These are phyloP conservation scores for Cokeromyces recurvatus DNA, from an alignment of 371 early-diverging fungal genomes.

Conservation along the genomic window DNA sequence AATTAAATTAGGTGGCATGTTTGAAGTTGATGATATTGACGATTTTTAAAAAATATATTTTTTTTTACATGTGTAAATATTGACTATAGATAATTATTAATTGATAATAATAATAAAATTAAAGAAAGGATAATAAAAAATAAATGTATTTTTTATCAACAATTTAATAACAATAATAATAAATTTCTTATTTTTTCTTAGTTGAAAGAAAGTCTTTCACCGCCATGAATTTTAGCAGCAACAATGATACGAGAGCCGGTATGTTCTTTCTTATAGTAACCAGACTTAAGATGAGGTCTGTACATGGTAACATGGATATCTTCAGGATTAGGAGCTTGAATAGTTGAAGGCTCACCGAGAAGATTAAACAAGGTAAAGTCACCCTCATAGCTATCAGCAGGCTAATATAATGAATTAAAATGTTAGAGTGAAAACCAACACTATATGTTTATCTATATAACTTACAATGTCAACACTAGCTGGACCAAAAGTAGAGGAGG, in stretches of 20 bases:
- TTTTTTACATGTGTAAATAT: too few species aligned
- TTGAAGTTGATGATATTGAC: slow-evolving; percentile 43
- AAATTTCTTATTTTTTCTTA: not conserved
- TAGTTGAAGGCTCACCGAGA: slow-evolving; percentile 15
- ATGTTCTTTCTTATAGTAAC: slow-evolving; percentile 25
- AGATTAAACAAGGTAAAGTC: slow-evolving; percentile 15
- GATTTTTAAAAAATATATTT: not conserved
- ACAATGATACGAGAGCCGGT: slow-evolving; percentile 13
- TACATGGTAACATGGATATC: slow-evolving; percentile 28
- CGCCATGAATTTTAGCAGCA: slow-evolving; percentile 15
- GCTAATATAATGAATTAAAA: slow-evolving; percentile 6
- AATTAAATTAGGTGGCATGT: slow-evolving; percentile 66
- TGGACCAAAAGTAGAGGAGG: slow-evolving; percentile 16
- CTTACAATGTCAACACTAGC: slow-evolving; percentile 24
- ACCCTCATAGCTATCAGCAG: slow-evolving; percentile 25
- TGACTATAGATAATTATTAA: too few species aligned
- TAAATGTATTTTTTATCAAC: not conserved
- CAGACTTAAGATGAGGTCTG: slow-evolving; percentile 16
- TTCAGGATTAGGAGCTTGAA: slow-evolving; percentile 26
- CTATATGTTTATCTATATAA: too few species aligned
- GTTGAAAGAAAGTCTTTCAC: slow-evolving; percentile 11
- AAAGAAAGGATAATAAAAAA: slow-evolving; percentile 5
- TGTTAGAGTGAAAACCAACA: not conserved
- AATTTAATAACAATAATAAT: too few species aligned
- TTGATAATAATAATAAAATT: too few species aligned